Base-by-base conservation (phyloP, 441 rosid genomes). In the Macaranga tanarius region DNA sequence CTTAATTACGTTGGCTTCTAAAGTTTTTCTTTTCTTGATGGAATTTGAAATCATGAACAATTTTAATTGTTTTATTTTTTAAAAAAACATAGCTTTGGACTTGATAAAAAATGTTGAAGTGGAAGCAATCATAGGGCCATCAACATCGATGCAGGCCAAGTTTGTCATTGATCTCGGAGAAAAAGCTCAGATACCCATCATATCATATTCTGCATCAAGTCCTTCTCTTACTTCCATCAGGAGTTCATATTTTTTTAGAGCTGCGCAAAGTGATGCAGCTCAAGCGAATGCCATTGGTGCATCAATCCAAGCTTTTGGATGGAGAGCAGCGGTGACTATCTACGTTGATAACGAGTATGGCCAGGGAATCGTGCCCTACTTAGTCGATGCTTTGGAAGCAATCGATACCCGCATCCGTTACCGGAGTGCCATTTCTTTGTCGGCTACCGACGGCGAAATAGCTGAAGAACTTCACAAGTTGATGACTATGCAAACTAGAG, bases 101-200 rank as follows among this genome's bases (percentile, higher is more conserved):
- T 47, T 89, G 79, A 83, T 91, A 45, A 82, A 83, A 47, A 85
- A 84, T 70, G 77, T 67, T 22, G 67, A 78, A 77, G 94, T 88
- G 72, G 80, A 88, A 82, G 94, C 94, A 7, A 82, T 91, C 54
- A 0, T 89, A 1, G 94, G 92, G 28, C 87, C 91, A 11, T 59
- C 72, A 70, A 73, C 73, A 65, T 88, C 92, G 7, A 77, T 73
- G 77, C 87, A 86, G 52, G 85, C 92, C 7, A 75, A 76, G 71
- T 86, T 91, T 60, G 31, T 88, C 7, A 84, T 84, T 31, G 64
- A 79, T 8, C 80, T 89, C 0, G 81, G 89, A 40, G 57, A 75
- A 73, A 81, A 84, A 74, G 67, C 90, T 22, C 79, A 56, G 0
- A 88, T 89, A n/a, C 93, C 92, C 11, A 47, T 91, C 59, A 65